Conservation (phyloP, 1,139 yeast genomes). For the Debaryomycetaceae sp. region DNA sequence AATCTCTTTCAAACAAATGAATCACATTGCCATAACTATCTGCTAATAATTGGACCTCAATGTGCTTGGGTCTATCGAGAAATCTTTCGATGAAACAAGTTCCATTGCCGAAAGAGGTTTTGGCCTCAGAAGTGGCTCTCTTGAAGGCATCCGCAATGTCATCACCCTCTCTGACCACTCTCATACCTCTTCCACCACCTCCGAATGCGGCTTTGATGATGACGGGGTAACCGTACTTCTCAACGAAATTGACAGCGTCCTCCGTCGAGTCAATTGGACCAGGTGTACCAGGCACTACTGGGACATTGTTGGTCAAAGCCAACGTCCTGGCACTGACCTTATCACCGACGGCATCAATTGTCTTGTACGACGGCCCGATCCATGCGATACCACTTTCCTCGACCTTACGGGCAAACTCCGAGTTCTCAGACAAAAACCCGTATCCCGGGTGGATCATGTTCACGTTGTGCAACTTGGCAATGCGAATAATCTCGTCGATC, state of each 20-base stretch:
- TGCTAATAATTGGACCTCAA: conserved; percentile 94
- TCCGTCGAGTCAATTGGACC: conserved; percentile 86
- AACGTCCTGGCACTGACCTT: conserved; percentile 90
- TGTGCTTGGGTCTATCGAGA: conserved; percentile 93
- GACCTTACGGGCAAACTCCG: conserved; percentile 91
- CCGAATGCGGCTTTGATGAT: conserved; percentile 99
- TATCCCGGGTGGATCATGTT: conserved; percentile 99
- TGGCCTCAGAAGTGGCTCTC: conserved; percentile 94
- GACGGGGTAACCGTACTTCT: conserved; percentile 87
- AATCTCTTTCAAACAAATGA: conserved; percentile 95
- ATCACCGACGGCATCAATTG: conserved; percentile 97
- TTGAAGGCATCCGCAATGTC: conserved; percentile 86
- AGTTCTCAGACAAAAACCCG: conserved; percentile 92
- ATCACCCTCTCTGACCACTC: conserved; percentile 97
- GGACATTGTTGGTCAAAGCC: conserved; percentile 80
- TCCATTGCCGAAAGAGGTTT: conserved; percentile 94
- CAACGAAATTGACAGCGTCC: conserved; percentile 78
- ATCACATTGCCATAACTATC: conserved; percentile 93
- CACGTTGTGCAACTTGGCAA: conserved; percentile 84
- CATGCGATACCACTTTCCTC: conserved; percentile 90
- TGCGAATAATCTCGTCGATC: conserved; percentile 89
- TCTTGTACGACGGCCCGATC: conserved; percentile 89
- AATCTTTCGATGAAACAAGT: conserved; percentile 97
- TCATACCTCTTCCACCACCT: conserved; percentile 99
- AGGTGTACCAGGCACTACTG: conserved; percentile 97